These are phyloP conservation scores for Moesziomyces sp. DNA, from an alignment of 1,284 basidiomycete species.

Conservation along the genomic window DNA sequence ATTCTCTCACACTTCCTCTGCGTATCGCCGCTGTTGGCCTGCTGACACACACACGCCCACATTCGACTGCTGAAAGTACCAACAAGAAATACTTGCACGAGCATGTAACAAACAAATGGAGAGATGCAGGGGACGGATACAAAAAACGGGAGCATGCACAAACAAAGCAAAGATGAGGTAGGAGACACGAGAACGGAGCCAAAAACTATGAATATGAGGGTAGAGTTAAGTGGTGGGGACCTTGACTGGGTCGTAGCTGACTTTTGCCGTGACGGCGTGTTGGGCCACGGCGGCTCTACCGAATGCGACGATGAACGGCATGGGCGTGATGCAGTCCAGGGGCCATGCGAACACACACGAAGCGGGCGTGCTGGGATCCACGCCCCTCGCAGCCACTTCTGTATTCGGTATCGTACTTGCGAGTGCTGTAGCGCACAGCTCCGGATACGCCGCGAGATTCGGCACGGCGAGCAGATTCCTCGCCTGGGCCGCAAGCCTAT, in stretches of 20 bases:
- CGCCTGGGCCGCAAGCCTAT: slow-evolving; percentile 15
- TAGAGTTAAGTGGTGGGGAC: neutral
- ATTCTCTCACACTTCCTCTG: too few relatives aligned
- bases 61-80: too few relatives aligned
- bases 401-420: neutral
- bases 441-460: slow-evolving; percentile 12
- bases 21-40: too few relatives aligned
- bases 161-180: too few relatives aligned
- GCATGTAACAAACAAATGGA: too few relatives aligned
- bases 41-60: too few relatives aligned
- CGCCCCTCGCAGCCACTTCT: slow-evolving; percentile 1
- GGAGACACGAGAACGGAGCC: too few relatives aligned
- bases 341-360: slow-evolving; percentile 24
- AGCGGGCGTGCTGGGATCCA: slow-evolving; percentile 5
- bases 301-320: slow-evolving; percentile 42
- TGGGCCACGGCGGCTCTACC: slow-evolving; percentile 22
- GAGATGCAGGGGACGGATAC: too few relatives aligned
- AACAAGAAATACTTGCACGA: too few relatives aligned
- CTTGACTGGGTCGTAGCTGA: neutral
- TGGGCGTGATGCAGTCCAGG: slow-evolving; percentile 11
- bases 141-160: too few relatives aligned
- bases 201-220: too few relatives aligned
- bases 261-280: slow-evolving; percentile 3
- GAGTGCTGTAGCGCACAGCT: neutral
- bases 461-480: slow-evolving; percentile 5